Base-by-base conservation (phyloP, 225 moss, liverwort and hornwort genomes). In the Physcomitrium patens region DNA sequence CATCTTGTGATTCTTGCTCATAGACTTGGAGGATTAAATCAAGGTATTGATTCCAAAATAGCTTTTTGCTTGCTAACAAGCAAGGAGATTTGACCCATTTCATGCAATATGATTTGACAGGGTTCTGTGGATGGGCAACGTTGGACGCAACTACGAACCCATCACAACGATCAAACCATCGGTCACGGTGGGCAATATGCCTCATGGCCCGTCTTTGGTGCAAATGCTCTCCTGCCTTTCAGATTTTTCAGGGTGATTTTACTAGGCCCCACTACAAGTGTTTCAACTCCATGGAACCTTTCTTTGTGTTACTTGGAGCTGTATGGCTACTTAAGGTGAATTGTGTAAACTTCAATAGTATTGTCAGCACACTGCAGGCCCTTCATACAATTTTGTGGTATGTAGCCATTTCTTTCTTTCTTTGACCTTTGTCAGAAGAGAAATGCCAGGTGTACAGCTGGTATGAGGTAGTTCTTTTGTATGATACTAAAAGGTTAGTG, bases 271-370 rank as follows among this genome's bases (percentile, higher is more conserved):
- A 91, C 95, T 4, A 86, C 87, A 31, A 88, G 93, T 67, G 65
- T 59, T 22, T 87, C 89, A 19, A 89, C 88, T 26, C 93, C 89
- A 19, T 99, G 99, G 99, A 99, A 93, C 71, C 82, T 99, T 8
- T 90, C 87, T 18, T 66, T 93, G 49, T 93, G 95, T 71, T 99
- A 91, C 67, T 78, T 95, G 75, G 99, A 95, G 82, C 82, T 99
- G 19, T 99, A 99, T 69, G 99, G 99, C 68, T 92, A 95, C 71
- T 95, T 99, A 55, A 92, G 90, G 70, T 96, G 78, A 83, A 76
- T 20, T 23, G 12, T 47, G 23, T 31, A 28, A 66, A 50, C 56
- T 51, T 43, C 44, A 19, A 53, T 70, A 67, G 10, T 48, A 18
- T 47, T 5, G 63, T 60, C 44, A 59, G 17, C 50, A 44, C 42